These are phyloP conservation scores for Eucalyptus coolabah DNA, from an alignment of 345 rosid genomes.

Conservation along the genomic window DNA sequence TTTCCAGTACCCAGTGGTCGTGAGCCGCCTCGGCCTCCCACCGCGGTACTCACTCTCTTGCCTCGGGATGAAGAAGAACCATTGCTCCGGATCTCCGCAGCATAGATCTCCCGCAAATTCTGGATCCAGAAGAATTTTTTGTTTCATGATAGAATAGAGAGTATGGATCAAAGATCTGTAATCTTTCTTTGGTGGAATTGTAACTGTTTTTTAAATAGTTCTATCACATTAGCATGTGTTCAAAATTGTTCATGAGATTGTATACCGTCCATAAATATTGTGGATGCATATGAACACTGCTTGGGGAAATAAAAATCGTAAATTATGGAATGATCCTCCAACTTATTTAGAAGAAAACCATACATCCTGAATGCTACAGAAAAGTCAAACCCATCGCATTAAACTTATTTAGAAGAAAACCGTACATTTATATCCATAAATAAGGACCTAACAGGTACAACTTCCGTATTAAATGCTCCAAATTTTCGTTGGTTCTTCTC, in stretches of 20 bases:
- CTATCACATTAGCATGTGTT: too few species aligned
- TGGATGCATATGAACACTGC: too few species aligned
- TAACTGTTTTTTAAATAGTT: too few species aligned
- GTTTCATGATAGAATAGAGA: neutral
- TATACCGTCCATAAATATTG: too few species aligned
- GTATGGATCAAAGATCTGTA: neutral
- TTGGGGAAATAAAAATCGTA: too few species aligned
- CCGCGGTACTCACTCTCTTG: conserved; percentile 26
- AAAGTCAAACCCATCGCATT: neutral
- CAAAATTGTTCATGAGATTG: too few species aligned
- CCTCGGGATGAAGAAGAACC: conserved; percentile 42
- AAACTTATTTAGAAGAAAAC: neutral
- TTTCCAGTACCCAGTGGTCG: conserved; percentile 32
- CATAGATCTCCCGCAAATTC: conserved; percentile 13
- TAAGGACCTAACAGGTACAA: neutral
- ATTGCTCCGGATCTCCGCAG: conserved; percentile 22
- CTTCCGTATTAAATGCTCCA: neutral
- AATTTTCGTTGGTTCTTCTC: neutral
- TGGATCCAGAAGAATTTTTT: neutral
- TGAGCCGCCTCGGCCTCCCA: conserved; percentile 30
- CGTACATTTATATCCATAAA: neutral
- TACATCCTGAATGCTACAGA: neutral
- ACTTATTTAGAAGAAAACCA: neutral
- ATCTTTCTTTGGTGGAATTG: neutral
- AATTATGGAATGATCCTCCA: too few species aligned